These are phyloP conservation scores for Eimeria acervulina DNA, from an alignment of 169 alveolate genomes.

Conservation along the genomic window DNA sequence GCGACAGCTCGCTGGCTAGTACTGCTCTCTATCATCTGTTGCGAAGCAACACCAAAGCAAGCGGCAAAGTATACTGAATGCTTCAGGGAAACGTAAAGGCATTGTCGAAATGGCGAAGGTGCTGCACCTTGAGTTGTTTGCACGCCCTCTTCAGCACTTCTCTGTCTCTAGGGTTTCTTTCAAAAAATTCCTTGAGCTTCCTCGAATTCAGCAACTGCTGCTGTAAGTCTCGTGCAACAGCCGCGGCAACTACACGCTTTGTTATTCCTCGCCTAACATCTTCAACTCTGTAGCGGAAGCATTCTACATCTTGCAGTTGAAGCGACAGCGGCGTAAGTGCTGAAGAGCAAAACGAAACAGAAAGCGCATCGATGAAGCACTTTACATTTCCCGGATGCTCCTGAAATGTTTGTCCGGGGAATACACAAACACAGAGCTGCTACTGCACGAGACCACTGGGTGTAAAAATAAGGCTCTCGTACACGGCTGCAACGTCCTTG, in stretches of 20 bases:
- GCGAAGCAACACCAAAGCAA: neutral
- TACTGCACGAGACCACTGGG: neutral
- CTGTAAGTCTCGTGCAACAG: conserved; percentile 81
- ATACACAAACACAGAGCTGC: neutral
- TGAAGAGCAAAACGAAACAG: neutral
- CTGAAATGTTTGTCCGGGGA: neutral
- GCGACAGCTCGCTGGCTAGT: too few relatives aligned
- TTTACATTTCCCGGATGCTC: neutral
- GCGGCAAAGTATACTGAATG: neutral
- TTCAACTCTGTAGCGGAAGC: conserved; percentile 86
- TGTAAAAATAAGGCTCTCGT: too few relatives aligned
- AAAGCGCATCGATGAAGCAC: neutral
- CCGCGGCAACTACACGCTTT: conserved; percentile 72
- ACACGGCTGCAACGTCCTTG: neutral
- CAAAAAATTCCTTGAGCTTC: conserved; percentile 78
- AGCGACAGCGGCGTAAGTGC: conserved; percentile 75
- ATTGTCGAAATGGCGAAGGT: neutral
- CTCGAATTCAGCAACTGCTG: conserved; percentile 81
- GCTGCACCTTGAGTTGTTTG: conserved; percentile 70
- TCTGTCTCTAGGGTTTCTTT: conserved; percentile 83
- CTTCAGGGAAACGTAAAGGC: neutral
- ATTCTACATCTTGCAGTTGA: conserved; percentile 72
- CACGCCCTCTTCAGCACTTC: conserved; percentile 70
- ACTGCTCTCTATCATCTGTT: neutral
- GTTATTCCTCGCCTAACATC: conserved; percentile 85